Evolutionary conservation across 2,329 filamentous ascomycete genomes (phyloP).

Genomic region (Fusarium coicis): DNA sequence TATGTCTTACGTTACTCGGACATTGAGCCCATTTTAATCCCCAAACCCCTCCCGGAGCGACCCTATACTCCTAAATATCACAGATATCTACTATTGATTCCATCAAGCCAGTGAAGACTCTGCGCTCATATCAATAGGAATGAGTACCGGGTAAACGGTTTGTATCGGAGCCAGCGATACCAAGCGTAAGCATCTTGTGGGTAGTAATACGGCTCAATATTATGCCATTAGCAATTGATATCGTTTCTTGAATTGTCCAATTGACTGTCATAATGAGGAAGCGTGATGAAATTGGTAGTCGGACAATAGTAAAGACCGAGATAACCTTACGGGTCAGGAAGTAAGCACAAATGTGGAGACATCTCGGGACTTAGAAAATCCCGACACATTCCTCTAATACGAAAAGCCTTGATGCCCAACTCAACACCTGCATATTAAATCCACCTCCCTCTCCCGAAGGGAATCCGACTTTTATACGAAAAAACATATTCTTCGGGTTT

Average conservation of each 20-base stretch:
- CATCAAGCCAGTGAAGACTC: rapidly evolving
- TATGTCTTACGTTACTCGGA: neutral
- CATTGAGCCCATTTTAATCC: rapidly evolving
- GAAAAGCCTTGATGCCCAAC: neutral
- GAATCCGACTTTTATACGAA: no score
- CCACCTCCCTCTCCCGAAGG: no score
- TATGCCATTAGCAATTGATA: rapidly evolving
- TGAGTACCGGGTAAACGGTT: neutral
- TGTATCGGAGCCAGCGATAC: no score
- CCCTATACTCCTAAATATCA: rapidly evolving
- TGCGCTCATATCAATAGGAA: rapidly evolving
- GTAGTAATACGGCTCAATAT: neutral
- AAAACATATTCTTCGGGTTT: neutral
- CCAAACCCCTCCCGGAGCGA: rapidly evolving
- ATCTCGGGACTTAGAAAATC: slow-evolving; percentile 8
- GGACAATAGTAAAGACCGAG: slow-evolving; percentile 6
- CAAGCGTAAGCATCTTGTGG: rapidly evolving
- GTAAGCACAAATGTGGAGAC: slow-evolving; percentile 10
- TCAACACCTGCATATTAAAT: neutral
- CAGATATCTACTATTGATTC: rapidly evolving
- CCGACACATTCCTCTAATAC: neutral
- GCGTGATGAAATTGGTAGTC: slow-evolving; percentile 3
- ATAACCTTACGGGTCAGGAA: neutral
- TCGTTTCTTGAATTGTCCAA: rapidly evolving
- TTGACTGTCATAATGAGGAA: rapidly evolving